A percentile compares a stretch with the other conserved stretches of the same genome.
phyloP scores from a whole-genome alignment of 306 rosid genomes.

The Glycine soja region DNA sequence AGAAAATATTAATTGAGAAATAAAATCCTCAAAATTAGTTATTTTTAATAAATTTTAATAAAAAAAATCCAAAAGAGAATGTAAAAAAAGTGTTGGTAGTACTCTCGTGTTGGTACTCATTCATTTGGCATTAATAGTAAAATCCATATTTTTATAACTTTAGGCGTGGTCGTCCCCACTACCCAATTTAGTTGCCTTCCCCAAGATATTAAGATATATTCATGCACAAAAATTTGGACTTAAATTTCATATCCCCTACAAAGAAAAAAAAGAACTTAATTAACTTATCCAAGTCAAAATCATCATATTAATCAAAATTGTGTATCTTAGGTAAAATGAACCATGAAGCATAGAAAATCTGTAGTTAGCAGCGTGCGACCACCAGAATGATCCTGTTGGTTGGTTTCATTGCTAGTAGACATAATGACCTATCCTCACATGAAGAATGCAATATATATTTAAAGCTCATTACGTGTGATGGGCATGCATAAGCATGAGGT shows the following conservation, averaged over 20 bases:
- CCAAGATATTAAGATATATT: not conserved
- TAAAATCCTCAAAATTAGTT: too few species aligned
- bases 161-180: not conserved
- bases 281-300: not conserved
- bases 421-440: conserved; percentile 44
- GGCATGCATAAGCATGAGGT: conserved; percentile 5
- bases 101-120: not conserved
- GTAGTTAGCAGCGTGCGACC: conserved; percentile 14
- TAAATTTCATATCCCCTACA: not conserved
- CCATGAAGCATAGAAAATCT: not conserved
- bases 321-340: not conserved
- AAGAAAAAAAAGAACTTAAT: not conserved
- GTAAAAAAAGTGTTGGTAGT: too few species aligned
- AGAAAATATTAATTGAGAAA: too few species aligned
- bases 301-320: not conserved
- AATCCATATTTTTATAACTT: not conserved
- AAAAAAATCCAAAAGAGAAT: too few species aligned
- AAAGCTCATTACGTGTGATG: conserved; percentile 52
- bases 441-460: conserved; percentile 28
- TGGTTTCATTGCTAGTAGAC: conserved; percentile 51
- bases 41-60: too few species aligned
- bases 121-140: not conserved
- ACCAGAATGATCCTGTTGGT: conserved; percentile 13
- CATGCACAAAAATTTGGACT: not conserved
- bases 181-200: not conserved